Evolutionary conservation across 2,329 filamentous ascomycete species (phyloP).

Genomic region (Diplodia seriata): DNA sequence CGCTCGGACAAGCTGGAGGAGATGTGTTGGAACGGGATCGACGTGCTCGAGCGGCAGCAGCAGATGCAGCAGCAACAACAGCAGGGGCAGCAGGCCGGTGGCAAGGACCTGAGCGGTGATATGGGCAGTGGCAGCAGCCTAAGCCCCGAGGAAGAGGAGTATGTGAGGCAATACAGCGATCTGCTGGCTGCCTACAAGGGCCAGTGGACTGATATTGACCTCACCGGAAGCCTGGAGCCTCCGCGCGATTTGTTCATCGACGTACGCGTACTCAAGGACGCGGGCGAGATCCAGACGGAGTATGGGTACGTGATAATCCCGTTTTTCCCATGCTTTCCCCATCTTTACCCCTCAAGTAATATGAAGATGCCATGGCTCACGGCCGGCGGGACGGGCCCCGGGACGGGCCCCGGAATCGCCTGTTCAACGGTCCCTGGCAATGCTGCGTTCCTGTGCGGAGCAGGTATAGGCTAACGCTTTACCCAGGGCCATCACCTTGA

Average conservation of each 20-base stretch:
- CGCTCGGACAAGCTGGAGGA: conserved; percentile 91
- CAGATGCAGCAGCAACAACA: conserved; percentile 62
- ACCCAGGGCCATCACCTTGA: conserved; percentile 85
- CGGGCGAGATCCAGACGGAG: conserved; percentile 98
- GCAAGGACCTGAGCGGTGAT: conserved; percentile 52
- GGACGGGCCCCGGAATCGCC: neutral
- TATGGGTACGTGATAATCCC: conserved; percentile 75
- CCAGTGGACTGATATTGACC: conserved; percentile 96
- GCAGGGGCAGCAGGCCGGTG: conserved; percentile 44
- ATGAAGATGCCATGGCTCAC: conserved; percentile 1
- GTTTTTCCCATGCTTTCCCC: conserved; percentile 7
- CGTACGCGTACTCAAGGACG: conserved; percentile 93
- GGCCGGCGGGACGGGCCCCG: neutral
- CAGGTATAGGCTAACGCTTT: conserved; percentile 8
- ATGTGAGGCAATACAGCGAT: conserved; percentile 89
- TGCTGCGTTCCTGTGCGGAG: neutral
- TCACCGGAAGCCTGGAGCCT: conserved; percentile 91
- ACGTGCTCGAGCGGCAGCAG: conserved; percentile 73
- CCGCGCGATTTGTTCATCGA: conserved; percentile 97
- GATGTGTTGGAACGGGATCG: conserved; percentile 88
- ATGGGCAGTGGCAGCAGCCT: conserved; percentile 72
- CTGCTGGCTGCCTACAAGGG: conserved; percentile 96
- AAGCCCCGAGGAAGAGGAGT: conserved; percentile 80
- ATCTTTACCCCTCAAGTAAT: conserved; percentile 32
- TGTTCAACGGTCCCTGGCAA: neutral